Percentiles rank a stretch among this genome's conserved stretches.
Evolutionary conservation across 1,284 basidiomycete species (phyloP).

Genomic region (Tilletia walkeri): DNA sequence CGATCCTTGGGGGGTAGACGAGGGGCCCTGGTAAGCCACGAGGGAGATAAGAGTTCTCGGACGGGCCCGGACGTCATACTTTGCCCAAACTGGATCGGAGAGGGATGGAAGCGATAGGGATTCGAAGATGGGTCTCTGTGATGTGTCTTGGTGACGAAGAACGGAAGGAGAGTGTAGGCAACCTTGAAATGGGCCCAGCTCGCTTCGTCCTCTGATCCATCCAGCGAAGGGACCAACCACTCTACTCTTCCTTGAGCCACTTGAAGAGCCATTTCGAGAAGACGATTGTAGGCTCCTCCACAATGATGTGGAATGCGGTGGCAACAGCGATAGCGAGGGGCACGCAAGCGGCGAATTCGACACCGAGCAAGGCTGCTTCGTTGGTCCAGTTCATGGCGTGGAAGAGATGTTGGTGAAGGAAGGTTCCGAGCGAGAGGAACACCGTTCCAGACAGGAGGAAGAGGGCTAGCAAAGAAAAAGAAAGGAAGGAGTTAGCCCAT

Average conservation of each 20-base stretch:
- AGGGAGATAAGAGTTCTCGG: too few relatives aligned
- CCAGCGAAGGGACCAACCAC: too few relatives aligned
- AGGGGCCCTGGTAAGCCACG: too few relatives aligned
- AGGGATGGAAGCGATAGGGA: too few relatives aligned
- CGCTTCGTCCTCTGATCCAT: too few relatives aligned
- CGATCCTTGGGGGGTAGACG: too few relatives aligned
- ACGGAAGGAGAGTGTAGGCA: too few relatives aligned
- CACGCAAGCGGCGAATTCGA: slow-evolving; percentile 27
- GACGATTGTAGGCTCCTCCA: slow-evolving; percentile 16
- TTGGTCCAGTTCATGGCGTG: slow-evolving; percentile 21
- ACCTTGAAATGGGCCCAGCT: too few relatives aligned
- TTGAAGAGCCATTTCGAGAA: slow-evolving; percentile 21
- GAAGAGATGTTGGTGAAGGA: slow-evolving; percentile 26
- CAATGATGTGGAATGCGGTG: slow-evolving; percentile 18
- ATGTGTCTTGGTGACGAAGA: too few relatives aligned
- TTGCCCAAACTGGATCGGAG: too few relatives aligned
- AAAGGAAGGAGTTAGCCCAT: neutral
- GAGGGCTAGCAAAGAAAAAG: slow-evolving; percentile 20
- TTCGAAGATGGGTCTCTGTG: too few relatives aligned
- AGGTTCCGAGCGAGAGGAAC: slow-evolving; percentile 36
- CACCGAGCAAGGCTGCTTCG: slow-evolving; percentile 24
- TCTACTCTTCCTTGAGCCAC: slow-evolving; percentile 21
- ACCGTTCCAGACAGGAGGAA: slow-evolving; percentile 36
- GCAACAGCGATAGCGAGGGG: slow-evolving; percentile 23
- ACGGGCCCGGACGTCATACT: too few relatives aligned